Conservation (phyloP, 2,329 filamentous ascomycete species). For the Rhinocladiella mackenziei region DNA sequence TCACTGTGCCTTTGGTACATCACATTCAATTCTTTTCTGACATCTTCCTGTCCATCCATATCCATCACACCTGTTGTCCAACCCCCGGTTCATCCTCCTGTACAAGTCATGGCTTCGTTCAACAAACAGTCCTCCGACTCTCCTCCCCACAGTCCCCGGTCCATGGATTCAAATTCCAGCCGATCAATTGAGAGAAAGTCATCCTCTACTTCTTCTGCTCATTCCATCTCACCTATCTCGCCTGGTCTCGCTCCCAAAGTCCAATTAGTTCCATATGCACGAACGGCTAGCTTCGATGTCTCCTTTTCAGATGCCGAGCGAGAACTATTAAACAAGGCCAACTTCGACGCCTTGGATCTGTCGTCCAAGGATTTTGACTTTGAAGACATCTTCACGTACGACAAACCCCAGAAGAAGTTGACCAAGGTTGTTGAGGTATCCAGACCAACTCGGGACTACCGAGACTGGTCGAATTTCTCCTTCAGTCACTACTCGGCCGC, state of each 20-base stretch:
- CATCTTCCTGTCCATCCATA: not conserved
- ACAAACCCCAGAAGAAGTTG: slow-evolving; percentile 28
- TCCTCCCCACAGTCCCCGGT: slow-evolving; percentile 13
- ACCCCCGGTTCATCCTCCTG: too few relatives aligned
- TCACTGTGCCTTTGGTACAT: slow-evolving; percentile 1
- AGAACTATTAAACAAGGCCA: slow-evolving; percentile 22
- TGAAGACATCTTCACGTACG: slow-evolving; percentile 31
- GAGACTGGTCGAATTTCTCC: slow-evolving; percentile 29
- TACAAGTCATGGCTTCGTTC: slow-evolving; percentile 22
- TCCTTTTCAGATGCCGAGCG: slow-evolving; percentile 26
- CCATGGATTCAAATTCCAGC: slow-evolving; percentile 14
- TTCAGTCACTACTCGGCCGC: slow-evolving; percentile 27
- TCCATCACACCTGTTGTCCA: not conserved
- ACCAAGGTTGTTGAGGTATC: slow-evolving; percentile 28
- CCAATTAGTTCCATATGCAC: slow-evolving; percentile 27
- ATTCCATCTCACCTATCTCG: slow-evolving; percentile 13
- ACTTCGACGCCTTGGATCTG: slow-evolving; percentile 28
- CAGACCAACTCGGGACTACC: slow-evolving; percentile 20
- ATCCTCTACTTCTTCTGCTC: slow-evolving; percentile 9
- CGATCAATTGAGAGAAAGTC: slow-evolving; percentile 16
- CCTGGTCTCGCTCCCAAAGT: slow-evolving; percentile 21
- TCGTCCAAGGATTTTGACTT: slow-evolving; percentile 31
- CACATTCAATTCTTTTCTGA: not conserved
- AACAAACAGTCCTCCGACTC: slow-evolving; percentile 8
- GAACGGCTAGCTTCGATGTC: slow-evolving; percentile 26